Evolutionary conservation across 495 filamentous ascomycete genomes (phyloP), one percentile per base, ranked within the genome.

Genomic region (Aspergillus biplanus): DNA sequence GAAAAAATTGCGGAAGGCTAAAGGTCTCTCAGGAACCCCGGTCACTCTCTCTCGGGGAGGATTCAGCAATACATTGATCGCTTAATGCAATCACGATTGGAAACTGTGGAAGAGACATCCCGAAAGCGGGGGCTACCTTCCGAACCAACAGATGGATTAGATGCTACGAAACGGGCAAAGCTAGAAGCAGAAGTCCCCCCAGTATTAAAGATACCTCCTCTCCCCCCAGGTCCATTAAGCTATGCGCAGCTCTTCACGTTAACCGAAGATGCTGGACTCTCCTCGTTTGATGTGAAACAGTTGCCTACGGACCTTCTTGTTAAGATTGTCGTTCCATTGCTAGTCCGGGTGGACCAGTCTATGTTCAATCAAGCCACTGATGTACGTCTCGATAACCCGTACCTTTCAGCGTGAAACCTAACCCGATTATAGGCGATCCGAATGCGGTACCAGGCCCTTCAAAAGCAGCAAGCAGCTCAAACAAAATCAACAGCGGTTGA

Each of bases 41-140:
- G 84, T 37, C 86, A 89, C 57, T 86, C 89, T 7, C 75, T 91
- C 33, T 80, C 82, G 9, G 80, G 80, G 0, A 87, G 89, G 32
- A 93, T 99, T 67, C 88, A 93, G 52, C 88, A 92, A 69, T 86
- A 97, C 68, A 77, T 95, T 8, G 91, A 95, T 42, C 83, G 90
- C 59, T 78, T 97, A 50, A 84, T 86, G 73, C 89, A 92, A 58
- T 86, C 85, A 34, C 86, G 89, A 47, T 74, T 84, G 8, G 92
- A 96, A 56, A 81, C 90, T 7, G 86, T 93, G 46, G 92, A 97
- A 56, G 78, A 81, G 39, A 79, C 81, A 39, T 89, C 83, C 50
- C 85, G 89, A 37, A 99, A 99, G 73, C 85, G 96, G 54, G 82
- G 82, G 7, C 75, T 85, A 11, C 85, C 86, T n/a, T 80, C 67